A percentile compares a stretch with the other conserved stretches of the same genome.
Evolutionary conservation across 2,329 filamentous ascomycete species (phyloP).

Genomic region (Calonectria ilicicola): DNA sequence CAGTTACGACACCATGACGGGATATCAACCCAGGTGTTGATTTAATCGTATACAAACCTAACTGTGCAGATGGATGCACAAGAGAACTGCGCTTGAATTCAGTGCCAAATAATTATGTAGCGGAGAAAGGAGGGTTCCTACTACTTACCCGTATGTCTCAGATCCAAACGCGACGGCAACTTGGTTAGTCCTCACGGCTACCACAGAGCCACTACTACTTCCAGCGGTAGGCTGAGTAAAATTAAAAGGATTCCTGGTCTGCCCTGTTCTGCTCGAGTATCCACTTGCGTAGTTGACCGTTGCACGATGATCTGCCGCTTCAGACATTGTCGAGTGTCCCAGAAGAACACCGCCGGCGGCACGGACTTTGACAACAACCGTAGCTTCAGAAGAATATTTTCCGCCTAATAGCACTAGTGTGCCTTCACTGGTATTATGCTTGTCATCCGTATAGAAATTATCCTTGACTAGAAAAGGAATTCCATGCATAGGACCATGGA

Average conservation of each 20-base stretch:
- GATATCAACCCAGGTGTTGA: constrained; percentile 12
- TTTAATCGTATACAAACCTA: constrained; percentile 13
- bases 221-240: constrained; percentile 20
- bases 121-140: background rate
- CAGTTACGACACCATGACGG: background rate
- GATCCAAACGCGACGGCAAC: constrained; percentile 14
- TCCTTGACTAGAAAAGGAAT: constrained; percentile 75
- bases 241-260: constrained; percentile 23
- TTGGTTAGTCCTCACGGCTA: constrained; percentile 17
- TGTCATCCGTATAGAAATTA: constrained; percentile 71
- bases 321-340: constrained; percentile 15
- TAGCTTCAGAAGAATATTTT: constrained; percentile 12
- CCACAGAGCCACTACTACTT: constrained; percentile 17
- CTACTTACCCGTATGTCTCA: constrained; percentile 19
- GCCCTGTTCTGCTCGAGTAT: constrained; percentile 20
- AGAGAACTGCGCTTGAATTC: background rate
- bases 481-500: constrained; percentile 65
- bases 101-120: background rate
- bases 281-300: constrained; percentile 16
- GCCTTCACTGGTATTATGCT: constrained; percentile 60
- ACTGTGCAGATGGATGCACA: constrained; percentile 7
- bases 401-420: constrained; percentile 16
- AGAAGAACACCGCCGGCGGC: constrained; percentile 17
- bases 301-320: constrained; percentile 19
- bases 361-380: constrained; percentile 15